Evolutionary conservation across 306 rosid genomes (phyloP).

Genomic region (Vigna reflexopilosa): DNA sequence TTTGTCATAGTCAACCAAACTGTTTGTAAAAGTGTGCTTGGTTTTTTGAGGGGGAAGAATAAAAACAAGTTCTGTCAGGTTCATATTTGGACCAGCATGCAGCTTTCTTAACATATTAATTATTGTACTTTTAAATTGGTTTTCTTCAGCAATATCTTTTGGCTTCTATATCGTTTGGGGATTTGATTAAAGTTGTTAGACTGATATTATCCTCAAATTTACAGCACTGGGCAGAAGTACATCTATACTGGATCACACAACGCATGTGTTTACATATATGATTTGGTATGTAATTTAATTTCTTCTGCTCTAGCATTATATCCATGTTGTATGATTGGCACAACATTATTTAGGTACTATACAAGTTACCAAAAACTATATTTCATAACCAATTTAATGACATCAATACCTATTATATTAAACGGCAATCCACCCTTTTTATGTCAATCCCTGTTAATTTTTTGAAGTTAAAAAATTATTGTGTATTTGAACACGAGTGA

Average conservation of each 20-base stretch:
- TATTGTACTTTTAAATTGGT: not conserved
- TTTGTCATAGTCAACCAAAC: constrained; percentile 8
- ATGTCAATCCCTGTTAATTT: constrained; percentile 15
- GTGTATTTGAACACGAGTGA: not conserved
- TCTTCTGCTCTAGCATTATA: constrained; percentile 2
- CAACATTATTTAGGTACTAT: not conserved
- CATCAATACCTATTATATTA: not conserved
- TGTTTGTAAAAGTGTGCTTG: not conserved
- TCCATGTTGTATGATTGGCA: not conserved
- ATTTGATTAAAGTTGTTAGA: constrained; percentile 24
- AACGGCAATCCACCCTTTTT: constrained; percentile 1
- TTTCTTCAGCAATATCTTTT: not conserved
- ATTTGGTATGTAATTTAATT: constrained; percentile 70
- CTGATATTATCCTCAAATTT: constrained; percentile 39
- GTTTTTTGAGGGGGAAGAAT: not conserved
- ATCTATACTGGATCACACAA: constrained; percentile 93
- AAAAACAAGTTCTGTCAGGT: constrained; percentile 19
- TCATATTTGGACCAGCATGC: constrained; percentile 32
- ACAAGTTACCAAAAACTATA: not conserved
- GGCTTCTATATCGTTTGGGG: constrained; percentile 17
- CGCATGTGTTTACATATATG: constrained; percentile 82
- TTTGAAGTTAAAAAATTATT: not conserved
- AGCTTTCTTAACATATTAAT: constrained; percentile 22
- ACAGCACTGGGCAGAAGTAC: constrained; percentile 99
- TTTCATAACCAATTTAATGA: constrained; percentile 12